Conservation (phyloP, 148 eudicot genomes). For the Persicaria maculosa region DNA sequence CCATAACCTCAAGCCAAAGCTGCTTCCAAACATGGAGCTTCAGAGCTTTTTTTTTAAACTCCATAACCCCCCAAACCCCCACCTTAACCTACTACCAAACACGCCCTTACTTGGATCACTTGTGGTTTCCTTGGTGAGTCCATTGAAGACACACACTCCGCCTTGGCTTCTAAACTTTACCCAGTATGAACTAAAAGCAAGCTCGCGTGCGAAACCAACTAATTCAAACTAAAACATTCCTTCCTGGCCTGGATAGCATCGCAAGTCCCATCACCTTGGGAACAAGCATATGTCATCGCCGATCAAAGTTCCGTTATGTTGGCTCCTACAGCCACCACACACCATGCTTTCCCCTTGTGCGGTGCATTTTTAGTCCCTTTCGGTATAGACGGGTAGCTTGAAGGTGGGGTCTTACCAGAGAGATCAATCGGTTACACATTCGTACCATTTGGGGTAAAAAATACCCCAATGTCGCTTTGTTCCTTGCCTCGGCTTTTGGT, state of each 20-base stretch:
- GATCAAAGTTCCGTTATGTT: constrained; percentile 42
- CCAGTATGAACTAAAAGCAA: constrained; percentile 94
- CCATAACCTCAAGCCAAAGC: too few species aligned
- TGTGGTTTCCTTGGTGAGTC: constrained; percentile 56
- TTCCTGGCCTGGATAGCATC: constrained; percentile 57
- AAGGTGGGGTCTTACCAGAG: constrained; percentile 44
- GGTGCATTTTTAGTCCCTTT: constrained; percentile 46
- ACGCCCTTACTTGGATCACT: constrained; percentile 76
- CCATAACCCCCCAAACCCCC: too few species aligned
- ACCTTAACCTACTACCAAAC: too few species aligned
- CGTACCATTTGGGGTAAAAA: constrained; percentile 57
- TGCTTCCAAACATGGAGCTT: too few species aligned
- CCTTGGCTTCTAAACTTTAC: constrained; percentile 51
- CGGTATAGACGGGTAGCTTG: constrained; percentile 42
- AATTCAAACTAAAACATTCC: constrained; percentile 57
- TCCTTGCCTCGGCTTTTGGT: constrained; percentile 68
- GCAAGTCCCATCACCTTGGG: constrained; percentile 80
- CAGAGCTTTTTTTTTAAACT: too few species aligned
- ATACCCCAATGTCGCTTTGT: constrained; percentile 90
- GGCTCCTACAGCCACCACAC: constrained; percentile 49
- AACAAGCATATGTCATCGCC: constrained; percentile 60
- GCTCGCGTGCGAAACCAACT: constrained; percentile 51
- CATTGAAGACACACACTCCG: constrained; percentile 65
- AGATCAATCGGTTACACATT: constrained; percentile 59
- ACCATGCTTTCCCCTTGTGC: constrained; percentile 76